Evolutionary conservation across 108 stramenopile genomes (phyloP), one percentile per base, ranked within the genome.

Genomic region (Skeletonema potamos): DNA sequence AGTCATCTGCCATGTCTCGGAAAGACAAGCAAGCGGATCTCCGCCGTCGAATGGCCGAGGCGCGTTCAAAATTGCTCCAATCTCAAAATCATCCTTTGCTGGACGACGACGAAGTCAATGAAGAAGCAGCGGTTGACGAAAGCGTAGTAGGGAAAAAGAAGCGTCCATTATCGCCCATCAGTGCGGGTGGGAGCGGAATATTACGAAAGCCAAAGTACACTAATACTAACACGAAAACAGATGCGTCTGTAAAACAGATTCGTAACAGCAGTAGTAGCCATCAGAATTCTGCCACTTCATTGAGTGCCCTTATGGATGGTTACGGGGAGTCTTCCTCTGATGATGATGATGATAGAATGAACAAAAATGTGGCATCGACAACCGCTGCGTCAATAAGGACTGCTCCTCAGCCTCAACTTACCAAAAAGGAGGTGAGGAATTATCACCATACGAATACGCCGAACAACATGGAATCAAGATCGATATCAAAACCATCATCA

Each of bases 1-100:
- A n/a, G n/a, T n/a, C n/a, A n/a, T n/a, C n/a, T n/a, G 54, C 2
- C 29, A 73, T 74, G 73, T 75, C 74, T 18, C 66, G 74, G 0
- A 60, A 59, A 54, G 64, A 30, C 32, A 66, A 66, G 32, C 74
- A 75, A 55, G 74, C 74, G 15, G 74, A 75, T 29, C 66, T 75
- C 6, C 58, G 74, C 10, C 56, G 58, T 17, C 66, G 74, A 6
- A 75, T 75, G 74, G 74, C 74, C 46, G 74, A 75, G 60, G 74
- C 74, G 6, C 66, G 74, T 9, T 75, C 66, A 9, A 75, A 75
- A 62, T 58, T 75, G 6, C 30, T 59, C 39, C 39, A 41, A 41
- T 41, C 64, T n/a, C 27, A 54, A n/a, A 30, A 39, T 24, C 27
- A 48, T 12, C 48, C 27, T 10, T 59, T 41, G 15, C 15, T 2